These are phyloP conservation scores for Ormosia semicastrata DNA, from an alignment of 306 rosid genomes.

Conservation along the genomic window DNA sequence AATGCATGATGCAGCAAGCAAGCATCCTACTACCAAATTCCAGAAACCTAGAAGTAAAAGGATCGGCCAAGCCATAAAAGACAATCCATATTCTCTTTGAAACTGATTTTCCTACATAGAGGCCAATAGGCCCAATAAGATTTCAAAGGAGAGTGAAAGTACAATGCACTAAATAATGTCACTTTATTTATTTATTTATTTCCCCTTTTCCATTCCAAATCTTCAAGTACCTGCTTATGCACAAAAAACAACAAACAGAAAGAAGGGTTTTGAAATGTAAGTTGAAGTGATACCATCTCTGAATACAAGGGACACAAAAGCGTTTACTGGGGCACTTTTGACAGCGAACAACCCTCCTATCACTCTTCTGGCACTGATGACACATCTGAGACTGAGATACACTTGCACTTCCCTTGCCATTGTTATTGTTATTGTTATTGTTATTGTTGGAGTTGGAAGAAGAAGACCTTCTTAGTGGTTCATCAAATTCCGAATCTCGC, in stretches of 20 bases:
- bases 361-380: constrained; percentile 20
- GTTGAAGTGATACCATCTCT: constrained; percentile 20
- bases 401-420: background rate
- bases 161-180: background rate
- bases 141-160: background rate
- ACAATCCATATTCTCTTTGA: background rate
- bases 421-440: background rate
- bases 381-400: background rate
- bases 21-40: background rate
- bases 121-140: background rate
- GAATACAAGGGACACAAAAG: constrained; percentile 15
- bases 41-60: background rate
- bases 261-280: background rate
- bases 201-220: background rate
- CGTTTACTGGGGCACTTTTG: background rate
- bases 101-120: background rate
- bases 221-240: background rate
- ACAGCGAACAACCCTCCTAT: constrained; percentile 6
- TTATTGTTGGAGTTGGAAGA: background rate
- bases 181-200: too few species aligned
- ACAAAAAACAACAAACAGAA: background rate
- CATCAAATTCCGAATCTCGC: background rate
- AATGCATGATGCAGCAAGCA: background rate
- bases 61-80: background rate
- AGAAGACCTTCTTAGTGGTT: background rate